Evolutionary conservation across 2,329 filamentous ascomycete genomes (phyloP), one percentile per base, ranked within the genome.

Genomic region (Ascochyta rabiei): DNA sequence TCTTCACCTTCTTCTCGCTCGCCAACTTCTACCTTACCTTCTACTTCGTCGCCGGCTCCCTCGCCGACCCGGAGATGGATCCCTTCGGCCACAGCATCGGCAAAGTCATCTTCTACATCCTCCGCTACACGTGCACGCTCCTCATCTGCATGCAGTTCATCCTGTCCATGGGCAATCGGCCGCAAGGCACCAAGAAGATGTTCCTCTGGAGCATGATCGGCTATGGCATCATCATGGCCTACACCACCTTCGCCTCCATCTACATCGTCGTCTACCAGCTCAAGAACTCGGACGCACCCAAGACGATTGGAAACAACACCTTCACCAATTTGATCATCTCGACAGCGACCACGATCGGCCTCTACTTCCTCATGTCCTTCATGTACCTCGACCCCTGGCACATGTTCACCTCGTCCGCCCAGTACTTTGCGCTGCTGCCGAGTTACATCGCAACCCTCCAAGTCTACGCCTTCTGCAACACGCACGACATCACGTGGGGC

Each of bases 21-120:
- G 93, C 93, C 75, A 99, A 99, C 81, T 99, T 98, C 82, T 99
- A 98, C 76, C 87, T 99, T 47, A 96, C 93, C 53, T 99, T 99
- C 79, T 99, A 93, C 83, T 99, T 99, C 80, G 89, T 99, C 63
- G 92, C 92, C 19, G 95, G 95, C 38, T 96, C 93, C 35, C 83
- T 99, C 15, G 84, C 89, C 0, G 91, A 98, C 68, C 79, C 85
- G 0, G 80, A 80, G 23, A 81, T 96, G 62, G 95, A 99, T 74
- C 96, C 96, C 0, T 99, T 99, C 65, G 93, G 93, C 15, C 90
- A 96, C 76, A 84, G 87, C 59, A 88, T 96, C 60, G 93, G 90
- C 43, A 85, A 86, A 62, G 86, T 89, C 77, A 90, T 99, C 73
- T 99, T 98, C 77, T 84, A 87, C 58, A 82, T 97, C 56, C 80